Evolutionary conservation across 1,284 basidiomycete genomes (phyloP), one percentile per base, ranked within the genome.

Genomic region (Irpex rosettiformis): DNA sequence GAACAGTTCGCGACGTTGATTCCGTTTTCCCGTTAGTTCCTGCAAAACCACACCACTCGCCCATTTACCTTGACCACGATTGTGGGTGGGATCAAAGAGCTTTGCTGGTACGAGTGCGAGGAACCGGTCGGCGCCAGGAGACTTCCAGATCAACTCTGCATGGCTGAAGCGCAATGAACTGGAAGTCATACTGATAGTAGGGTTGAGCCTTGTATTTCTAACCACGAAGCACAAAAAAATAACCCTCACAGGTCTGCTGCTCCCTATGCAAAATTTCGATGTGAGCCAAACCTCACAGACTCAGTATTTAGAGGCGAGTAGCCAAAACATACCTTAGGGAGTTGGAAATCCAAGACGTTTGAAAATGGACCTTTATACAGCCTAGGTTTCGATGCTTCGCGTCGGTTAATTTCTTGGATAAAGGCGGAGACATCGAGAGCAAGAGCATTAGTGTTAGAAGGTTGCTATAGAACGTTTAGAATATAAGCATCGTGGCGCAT

Each of bases 71-170:
- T 56, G 56, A 2, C 40, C 45, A 10, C 22, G 30, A 5, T 53
- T 53, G 21, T 27, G 29, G 24, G 22, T 56, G 7, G 55, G 58
- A 29, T 63, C 61, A 55, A 59, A 64, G 22, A 49, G 53, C 29
- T 64, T 58, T 7, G 59, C 58, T 6, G 62, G 52, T 3, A 22
- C 22, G 16, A 64, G 13, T 3, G 33, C 48, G 4, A 66, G 18
- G 55, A 55, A 66, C 16, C 28, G 64, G 6, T 55, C 45, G 16
- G 48, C 24, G 11, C 21, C 27, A 21, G 27, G 25, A 4, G 16
- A 30, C 18, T 62, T 40, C 62, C 62, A 65, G 2, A 60, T 53
- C 7, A 64, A 10, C 33, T 65, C 61, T 4, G 61, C 49, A 10
- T 4, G 13, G 3, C 22, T 49, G 30, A 22, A 48, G 18, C 21